These are phyloP conservation scores for Daedaleopsis sinensis DNA, from an alignment of 768 basidiomycete genomes.

Conservation along the genomic window DNA sequence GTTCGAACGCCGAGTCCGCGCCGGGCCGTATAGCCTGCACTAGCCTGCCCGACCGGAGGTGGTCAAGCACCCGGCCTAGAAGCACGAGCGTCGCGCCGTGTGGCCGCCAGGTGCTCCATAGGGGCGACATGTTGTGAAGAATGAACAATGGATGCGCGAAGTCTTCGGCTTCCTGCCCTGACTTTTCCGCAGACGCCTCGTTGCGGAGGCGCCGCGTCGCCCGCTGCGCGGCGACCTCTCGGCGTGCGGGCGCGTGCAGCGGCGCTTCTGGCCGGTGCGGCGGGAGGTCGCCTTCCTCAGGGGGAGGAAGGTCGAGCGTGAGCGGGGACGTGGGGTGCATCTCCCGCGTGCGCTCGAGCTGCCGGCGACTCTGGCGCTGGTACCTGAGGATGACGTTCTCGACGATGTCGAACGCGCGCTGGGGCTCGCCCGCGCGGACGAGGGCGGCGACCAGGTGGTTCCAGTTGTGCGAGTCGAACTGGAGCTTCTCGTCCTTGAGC, in stretches of 20 bases:
- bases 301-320: conserved; percentile 23
- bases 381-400: conserved; percentile 76
- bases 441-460: conserved; percentile 80
- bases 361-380: conserved; percentile 34
- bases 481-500: conserved; percentile 64
- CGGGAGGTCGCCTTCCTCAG: conserved; percentile 21
- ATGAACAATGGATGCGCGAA: conserved; percentile 61
- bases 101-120: conserved; percentile 69
- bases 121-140: conserved; percentile 63
- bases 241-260: conserved; percentile 12
- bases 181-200: not conserved
- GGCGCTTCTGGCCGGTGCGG: conserved; percentile 19
- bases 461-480: conserved; percentile 90
- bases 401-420: conserved; percentile 80
- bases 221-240: not conserved
- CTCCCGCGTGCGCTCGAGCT: conserved; percentile 17
- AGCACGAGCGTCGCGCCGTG: conserved; percentile 52
- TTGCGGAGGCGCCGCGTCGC: conserved; percentile 12
- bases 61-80: conserved; percentile 48
- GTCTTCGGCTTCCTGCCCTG: conserved; percentile 48
- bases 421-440: conserved; percentile 78
- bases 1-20: conserved; percentile 22
- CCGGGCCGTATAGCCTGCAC: conserved; percentile 44
- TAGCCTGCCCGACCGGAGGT: conserved; percentile 53
- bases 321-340: conserved; percentile 29